Conservation (phyloP, 352 stramenopile species). For the Globisporangium takayamanum region DNA sequence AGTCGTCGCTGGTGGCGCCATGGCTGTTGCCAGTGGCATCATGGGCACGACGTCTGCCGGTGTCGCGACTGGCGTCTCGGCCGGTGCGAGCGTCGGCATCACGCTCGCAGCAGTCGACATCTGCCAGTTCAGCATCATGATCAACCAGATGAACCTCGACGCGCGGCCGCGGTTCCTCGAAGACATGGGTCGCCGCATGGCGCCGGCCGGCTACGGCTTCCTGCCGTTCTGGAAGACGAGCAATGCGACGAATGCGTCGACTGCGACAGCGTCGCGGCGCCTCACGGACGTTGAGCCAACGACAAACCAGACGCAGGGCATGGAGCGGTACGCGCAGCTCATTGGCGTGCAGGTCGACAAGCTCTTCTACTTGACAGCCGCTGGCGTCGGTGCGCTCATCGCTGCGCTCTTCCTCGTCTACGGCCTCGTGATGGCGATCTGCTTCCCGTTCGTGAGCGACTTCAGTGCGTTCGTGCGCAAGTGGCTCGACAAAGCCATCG, state of each 20-base stretch:
- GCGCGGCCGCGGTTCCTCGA: conserved; percentile 63
- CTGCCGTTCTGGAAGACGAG: conserved; percentile 51
- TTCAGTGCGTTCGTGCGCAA: conserved; percentile 52
- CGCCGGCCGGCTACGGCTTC: conserved; percentile 54
- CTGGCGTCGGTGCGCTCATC: conserved; percentile 45
- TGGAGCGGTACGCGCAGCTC: conserved; percentile 73
- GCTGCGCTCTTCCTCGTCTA: conserved; percentile 44
- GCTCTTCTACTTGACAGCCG: conserved; percentile 78
- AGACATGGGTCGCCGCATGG: conserved; percentile 72
- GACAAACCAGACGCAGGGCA: conserved; percentile 43
- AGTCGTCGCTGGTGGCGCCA: conserved; percentile 47
- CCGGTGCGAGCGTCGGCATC: conserved; percentile 55
- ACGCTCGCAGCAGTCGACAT: conserved; percentile 67
- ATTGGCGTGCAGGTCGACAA: conserved; percentile 72
- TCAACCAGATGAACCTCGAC: conserved; percentile 82
- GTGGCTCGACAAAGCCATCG: conserved; percentile 76
- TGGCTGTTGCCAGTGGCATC: conserved; percentile 54
- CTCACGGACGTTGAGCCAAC: conserved; percentile 17
- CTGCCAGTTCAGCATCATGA: conserved; percentile 79
- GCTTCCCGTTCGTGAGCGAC: conserved; percentile 45
- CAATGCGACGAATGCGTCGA: conserved; percentile 8
- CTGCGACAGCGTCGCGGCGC: conserved; percentile 19
- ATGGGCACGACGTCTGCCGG: conserved; percentile 48
- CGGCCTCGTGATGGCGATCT: conserved; percentile 34
- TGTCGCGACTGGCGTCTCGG: conserved; percentile 50